phyloP scores from a whole-genome alignment of 2,329 filamentous ascomycete species.

The Cercospora citrullina region DNA sequence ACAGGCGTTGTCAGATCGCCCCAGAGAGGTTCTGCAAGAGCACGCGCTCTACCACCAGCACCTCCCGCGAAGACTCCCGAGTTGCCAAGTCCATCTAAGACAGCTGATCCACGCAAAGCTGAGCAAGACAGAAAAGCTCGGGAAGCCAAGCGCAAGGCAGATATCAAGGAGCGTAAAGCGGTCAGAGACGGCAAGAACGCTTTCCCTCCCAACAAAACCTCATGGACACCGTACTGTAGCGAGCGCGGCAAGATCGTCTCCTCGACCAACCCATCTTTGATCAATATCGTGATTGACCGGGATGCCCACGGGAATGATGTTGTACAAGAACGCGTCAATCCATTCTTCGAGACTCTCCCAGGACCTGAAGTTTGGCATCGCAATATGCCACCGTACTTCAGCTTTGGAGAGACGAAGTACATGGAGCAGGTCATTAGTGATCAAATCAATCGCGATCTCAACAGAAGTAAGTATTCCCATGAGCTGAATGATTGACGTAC shows the following conservation, averaged over 20 bases:
- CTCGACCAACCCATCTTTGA: conserved; percentile 21
- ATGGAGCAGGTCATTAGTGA: conserved; percentile 32
- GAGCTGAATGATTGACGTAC: no score
- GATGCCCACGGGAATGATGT: not conserved
- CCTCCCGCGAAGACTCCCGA: conserved; percentile 5
- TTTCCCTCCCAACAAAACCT: not conserved
- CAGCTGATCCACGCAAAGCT: not conserved
- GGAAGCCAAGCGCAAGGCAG: not conserved
- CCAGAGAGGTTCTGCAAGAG: not conserved
- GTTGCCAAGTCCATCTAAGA: not conserved
- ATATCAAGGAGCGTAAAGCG: not conserved
- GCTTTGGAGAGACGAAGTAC: conserved; percentile 37
- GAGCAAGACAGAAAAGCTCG: not conserved
- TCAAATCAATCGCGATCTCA: conserved; percentile 35
- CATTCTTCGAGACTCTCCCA: conserved; percentile 35
- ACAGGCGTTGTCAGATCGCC: not conserved
- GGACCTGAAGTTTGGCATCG: conserved; percentile 35
- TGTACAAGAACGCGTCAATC: conserved; percentile 24
- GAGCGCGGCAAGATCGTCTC: conserved; percentile 22
- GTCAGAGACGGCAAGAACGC: not conserved
- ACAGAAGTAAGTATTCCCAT: conserved; percentile 26
- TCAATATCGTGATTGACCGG: conserved; percentile 8
- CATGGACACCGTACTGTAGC: not conserved
- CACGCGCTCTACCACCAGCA: not conserved
- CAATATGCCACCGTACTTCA: conserved; percentile 34